Base-by-base conservation (phyloP, 108 stramenopile species). In the Skeletonema grethae region DNA sequence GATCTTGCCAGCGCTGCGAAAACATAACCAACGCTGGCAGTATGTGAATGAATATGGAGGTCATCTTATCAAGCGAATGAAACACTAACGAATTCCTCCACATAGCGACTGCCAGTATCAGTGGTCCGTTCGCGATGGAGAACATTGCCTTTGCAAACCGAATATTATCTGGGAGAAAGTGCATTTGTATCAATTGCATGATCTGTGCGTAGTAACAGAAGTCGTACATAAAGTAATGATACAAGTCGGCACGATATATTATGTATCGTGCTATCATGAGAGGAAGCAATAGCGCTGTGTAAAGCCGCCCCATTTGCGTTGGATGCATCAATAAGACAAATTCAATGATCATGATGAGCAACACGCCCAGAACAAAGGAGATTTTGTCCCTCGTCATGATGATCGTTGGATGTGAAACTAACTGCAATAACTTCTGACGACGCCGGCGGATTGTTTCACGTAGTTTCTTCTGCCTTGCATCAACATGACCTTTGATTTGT, bases 31-130 rank as follows among this genome's bases (percentile, higher is more conserved):
- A 48, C 9, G 85, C 18, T 15, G 94, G 94, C 25, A 92, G 67
- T 18, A 87, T 55, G 61, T 95, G 94, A 16, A 95, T 88, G 76
- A 87, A 92, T 61, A 90, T 80, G 20, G 88, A 85, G 10, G 88
- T 90, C 76, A 90, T 88, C 59, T 91, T 89, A 56, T 95, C 93
- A 66, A 91, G 61, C 29, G 83, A 84, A 58, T 95, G 94, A 65
- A 94, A 95, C 9, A 95, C 89, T 9, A 94, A 76, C 13, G 83
- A 83, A 84, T 95, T 95, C 35, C 91, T 82, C 90, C 92, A 95
- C 70, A 84, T 65, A 36, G 81, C 75, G 11, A 95, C 73, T 0
- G 82, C 82, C 7, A 73, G 24, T 15, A 72, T 71, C 6, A 82
- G 66, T 16, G 89, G 86, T 0, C 91, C 90, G 56, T 86, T 88